Evolutionary conservation across 2,329 filamentous ascomycete species (phyloP), one percentile per base, ranked within the genome.

Genomic region (Xylariaceae sp.): DNA sequence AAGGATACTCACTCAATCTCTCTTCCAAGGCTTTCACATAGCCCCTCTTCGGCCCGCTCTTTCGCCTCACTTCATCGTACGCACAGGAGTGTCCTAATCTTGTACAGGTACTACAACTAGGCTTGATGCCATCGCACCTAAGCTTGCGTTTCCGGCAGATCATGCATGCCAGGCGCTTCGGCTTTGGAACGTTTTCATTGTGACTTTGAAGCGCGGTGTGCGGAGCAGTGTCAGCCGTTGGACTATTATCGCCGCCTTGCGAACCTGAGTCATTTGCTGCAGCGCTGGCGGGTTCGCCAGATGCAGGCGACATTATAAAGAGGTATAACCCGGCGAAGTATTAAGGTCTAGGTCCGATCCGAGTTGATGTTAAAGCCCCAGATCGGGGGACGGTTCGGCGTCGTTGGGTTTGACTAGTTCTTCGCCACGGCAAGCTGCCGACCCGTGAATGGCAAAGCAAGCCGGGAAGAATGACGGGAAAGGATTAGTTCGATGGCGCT

Each of bases 21-120:
- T 96, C 93, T 75, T 98, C 95, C 65, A 98, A 77, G 57, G 92
- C 89, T 79, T 96, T 96, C 59, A 96, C 93, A 71, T 97, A 96
- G 66, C 93, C 93, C 71, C 93, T 84, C 79, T 96, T 96, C 2
- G 93, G 93, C 2, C 93, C 93, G 72, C 92, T 96, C 84, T 96
- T 96, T 76, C 91, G 90, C 71, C 93, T 85, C 66, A 93, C 89
- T 77, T 96, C 92, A 70, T 96, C 92, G 71, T 96, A 96, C 59
- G 89, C 87, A 76, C 93, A 96, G 52, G 88, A 84, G 74, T 97
- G 93, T 43, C 90, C 88, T 48, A 96, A 78, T n/a, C 93, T 82
- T 29, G 89, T 87, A 74, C 93, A 97, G 21, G 92, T 96, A 67
- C 89, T 91, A 71, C 93, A 96, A 65, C 89, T 91, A 20, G 93